A percentile compares a stretch with the other conserved stretches of the same genome.
phyloP scores from a whole-genome alignment of 768 basidiomycete species.

The Guyanaporus albipodus region DNA sequence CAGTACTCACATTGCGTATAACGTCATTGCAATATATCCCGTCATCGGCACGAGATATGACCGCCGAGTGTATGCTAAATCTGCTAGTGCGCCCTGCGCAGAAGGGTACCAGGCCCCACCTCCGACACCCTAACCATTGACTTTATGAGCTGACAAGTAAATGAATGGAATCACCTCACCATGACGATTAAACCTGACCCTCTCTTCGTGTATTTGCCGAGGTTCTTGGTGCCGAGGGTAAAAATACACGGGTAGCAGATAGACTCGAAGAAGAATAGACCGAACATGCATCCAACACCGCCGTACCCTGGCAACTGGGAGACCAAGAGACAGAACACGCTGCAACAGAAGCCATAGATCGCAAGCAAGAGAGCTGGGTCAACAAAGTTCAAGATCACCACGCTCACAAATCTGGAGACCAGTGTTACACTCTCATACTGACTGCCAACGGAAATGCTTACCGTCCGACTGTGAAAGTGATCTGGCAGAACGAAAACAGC shows the following conservation, averaged over 20 bases:
- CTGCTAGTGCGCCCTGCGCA: constrained; percentile 55
- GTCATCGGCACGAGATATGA: constrained; percentile 61
- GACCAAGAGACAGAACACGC: constrained; percentile 47
- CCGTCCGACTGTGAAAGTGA: constrained; percentile 64
- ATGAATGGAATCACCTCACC: constrained; percentile 28
- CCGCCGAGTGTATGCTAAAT: constrained; percentile 42
- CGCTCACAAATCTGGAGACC: constrained; percentile 52
- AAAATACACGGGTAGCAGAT: constrained; percentile 72
- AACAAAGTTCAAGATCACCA: constrained; percentile 55
- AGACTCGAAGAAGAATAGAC: constrained; percentile 71
- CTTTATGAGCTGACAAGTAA: not conserved
- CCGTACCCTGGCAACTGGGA: constrained; percentile 48
- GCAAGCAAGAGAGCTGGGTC: constrained; percentile 62
- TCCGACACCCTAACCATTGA: constrained; percentile 46
- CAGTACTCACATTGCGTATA: constrained; percentile 50
- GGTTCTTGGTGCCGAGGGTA: constrained; percentile 61
- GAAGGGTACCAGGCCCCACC: constrained; percentile 69
- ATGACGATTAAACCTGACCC: constrained; percentile 65
- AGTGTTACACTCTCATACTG: constrained; percentile 9
- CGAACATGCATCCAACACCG: constrained; percentile 59
- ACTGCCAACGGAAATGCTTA: constrained; percentile 21
- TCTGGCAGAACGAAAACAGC: constrained; percentile 68
- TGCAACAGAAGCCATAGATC: constrained; percentile 50
- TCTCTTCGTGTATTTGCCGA: constrained; percentile 55
- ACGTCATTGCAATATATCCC: constrained; percentile 54